phyloP scores from a whole-genome alignment of 257 asterid species.

The Solanum ossicruentum region DNA sequence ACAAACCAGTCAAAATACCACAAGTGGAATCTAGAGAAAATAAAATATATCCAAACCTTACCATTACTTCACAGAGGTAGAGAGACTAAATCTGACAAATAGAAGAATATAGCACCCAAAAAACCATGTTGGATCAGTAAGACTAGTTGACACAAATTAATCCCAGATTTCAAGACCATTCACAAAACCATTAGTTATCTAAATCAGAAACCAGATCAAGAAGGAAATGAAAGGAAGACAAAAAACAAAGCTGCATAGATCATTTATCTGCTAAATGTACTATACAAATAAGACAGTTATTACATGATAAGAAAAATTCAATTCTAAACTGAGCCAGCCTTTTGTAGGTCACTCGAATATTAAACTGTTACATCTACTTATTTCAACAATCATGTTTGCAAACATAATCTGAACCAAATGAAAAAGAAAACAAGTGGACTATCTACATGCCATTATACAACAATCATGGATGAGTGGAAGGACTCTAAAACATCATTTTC shows the following conservation, averaged over 20 bases:
- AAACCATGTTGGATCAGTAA: background rate
- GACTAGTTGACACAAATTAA: background rate
- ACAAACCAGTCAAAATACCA: too few relatives aligned
- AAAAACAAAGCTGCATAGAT: background rate
- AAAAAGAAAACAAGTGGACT: background rate
- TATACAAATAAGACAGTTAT: background rate
- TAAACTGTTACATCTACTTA: background rate
- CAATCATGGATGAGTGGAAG: background rate
- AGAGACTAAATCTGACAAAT: background rate
- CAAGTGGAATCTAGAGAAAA: too few relatives aligned
- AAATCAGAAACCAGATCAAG: background rate
- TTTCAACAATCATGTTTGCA: background rate
- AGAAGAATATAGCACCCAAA: background rate
- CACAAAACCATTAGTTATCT: background rate
- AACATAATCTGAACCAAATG: background rate
- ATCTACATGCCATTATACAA: background rate
- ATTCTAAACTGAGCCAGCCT: background rate
- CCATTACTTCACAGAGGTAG: too few relatives aligned
- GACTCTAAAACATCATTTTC: background rate
- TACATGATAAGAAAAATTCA: background rate
- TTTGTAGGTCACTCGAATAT: background rate
- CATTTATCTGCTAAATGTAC: background rate
- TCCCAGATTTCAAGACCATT: background rate
- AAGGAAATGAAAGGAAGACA: background rate
- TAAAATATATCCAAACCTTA: too few relatives aligned